Conservation (phyloP, 495 filamentous ascomycete species). For the Neurospora sp. region DNA sequence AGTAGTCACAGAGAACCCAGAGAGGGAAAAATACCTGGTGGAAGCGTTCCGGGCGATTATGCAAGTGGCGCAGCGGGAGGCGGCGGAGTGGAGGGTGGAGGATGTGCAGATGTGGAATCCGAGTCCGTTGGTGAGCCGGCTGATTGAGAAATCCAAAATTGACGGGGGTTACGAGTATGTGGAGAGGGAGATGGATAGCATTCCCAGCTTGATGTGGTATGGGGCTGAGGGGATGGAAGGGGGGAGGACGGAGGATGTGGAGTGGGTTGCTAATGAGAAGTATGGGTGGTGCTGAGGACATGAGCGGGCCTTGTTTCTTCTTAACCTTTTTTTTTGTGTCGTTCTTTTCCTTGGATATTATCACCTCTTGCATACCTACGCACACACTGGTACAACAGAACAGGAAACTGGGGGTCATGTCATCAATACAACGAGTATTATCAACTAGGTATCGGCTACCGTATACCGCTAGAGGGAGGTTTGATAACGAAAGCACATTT, state of each 20-base stretch:
- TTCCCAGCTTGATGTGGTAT: conserved; percentile 46
- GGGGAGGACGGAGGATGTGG: conserved; percentile 59
- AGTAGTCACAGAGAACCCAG: neutral
- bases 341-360: neutral
- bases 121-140: conserved; percentile 14
- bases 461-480: neutral
- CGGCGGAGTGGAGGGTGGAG: conserved; percentile 31
- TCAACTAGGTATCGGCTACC: neutral
- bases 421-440: neutral
- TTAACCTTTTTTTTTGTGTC: neutral
- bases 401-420: neutral
- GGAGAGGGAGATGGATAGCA: conserved; percentile 39
- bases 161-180: conserved; percentile 22
- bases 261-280: conserved; percentile 90
- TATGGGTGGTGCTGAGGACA: conserved; percentile 74
- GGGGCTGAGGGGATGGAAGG: conserved; percentile 34
- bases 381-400: neutral
- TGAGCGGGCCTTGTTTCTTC: neutral
- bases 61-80: conserved; percentile 26
- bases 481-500: neutral
- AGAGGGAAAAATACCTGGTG: conserved; percentile 33
- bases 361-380: neutral
- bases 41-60: conserved; percentile 49
- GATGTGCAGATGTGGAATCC: conserved; percentile 47
- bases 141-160: conserved; percentile 33